Evolutionary conservation across 1,284 basidiomycete genomes (phyloP).

Genomic region (Mycena sp.): DNA sequence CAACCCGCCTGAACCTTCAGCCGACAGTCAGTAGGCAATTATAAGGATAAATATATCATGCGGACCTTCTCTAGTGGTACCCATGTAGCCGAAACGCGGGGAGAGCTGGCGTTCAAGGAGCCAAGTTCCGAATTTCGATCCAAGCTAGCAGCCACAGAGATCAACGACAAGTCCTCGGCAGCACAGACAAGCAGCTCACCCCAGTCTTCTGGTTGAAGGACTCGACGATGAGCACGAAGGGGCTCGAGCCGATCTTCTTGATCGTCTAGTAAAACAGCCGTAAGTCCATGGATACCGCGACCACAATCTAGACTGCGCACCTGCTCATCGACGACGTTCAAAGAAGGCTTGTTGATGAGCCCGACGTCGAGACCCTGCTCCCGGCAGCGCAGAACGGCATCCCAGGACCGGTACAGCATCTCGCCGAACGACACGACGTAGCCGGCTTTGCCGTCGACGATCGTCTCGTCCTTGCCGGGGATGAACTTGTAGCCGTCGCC

Average conservation of each 20-base stretch:
- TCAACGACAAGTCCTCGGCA: neutral
- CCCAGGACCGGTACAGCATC: slow-evolving; percentile 83
- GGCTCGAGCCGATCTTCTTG: slow-evolving; percentile 73
- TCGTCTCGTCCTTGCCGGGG: slow-evolving; percentile 84
- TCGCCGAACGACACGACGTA: slow-evolving; percentile 86
- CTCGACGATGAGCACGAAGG: slow-evolving; percentile 85
- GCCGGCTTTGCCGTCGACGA: slow-evolving; percentile 74
- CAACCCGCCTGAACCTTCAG: slow-evolving; percentile 75
- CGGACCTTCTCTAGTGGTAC: slow-evolving; percentile 78
- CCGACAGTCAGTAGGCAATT: slow-evolving; percentile 20
- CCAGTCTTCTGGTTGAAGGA: slow-evolving; percentile 90
- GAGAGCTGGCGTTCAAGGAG: slow-evolving; percentile 81
- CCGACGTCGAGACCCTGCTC: slow-evolving; percentile 81
- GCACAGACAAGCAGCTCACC: slow-evolving; percentile 48
- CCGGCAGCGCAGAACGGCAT: slow-evolving; percentile 79
- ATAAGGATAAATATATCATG: neutral
- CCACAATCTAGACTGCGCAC: slow-evolving; percentile 43
- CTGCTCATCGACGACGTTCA: slow-evolving; percentile 86
- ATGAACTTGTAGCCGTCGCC: slow-evolving; percentile 78
- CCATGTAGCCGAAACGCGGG: slow-evolving; percentile 84
- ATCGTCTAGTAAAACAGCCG: slow-evolving; percentile 52
- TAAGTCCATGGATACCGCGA: neutral
- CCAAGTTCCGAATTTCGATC: slow-evolving; percentile 86
- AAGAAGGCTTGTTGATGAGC: slow-evolving; percentile 83
- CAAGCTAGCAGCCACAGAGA: slow-evolving; percentile 57